Percentiles rank a stretch among this genome's conserved stretches.
phyloP scores from a whole-genome alignment of 2,329 filamentous ascomycete species.

The Ceratocystis ficicola region DNA sequence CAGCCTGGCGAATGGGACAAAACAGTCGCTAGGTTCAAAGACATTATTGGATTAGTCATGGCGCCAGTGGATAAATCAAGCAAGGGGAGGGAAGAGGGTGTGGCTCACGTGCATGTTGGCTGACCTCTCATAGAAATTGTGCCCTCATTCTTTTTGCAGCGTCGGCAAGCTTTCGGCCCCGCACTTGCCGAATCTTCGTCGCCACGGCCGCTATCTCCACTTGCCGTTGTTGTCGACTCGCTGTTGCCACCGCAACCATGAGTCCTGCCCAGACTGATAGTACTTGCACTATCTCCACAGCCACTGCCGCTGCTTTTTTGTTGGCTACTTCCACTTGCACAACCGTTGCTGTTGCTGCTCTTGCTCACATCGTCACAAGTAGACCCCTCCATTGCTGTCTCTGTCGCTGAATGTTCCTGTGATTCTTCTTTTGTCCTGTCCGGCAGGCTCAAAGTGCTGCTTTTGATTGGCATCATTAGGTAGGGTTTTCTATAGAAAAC shows the following conservation, averaged over 20 bases:
- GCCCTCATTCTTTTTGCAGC: slow-evolving; percentile 20
- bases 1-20: slow-evolving; percentile 59
- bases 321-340: neutral
- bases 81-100: neutral
- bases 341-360: neutral
- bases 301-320: neutral
- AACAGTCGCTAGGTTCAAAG: slow-evolving; percentile 45
- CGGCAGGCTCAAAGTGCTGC: neutral
- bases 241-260: slow-evolving; percentile 5
- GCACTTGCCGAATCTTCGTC: slow-evolving; percentile 1
- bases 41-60: neutral
- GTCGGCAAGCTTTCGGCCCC: slow-evolving; percentile 18
- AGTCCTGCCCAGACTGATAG: neutral
- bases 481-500: neutral
- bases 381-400: neutral
- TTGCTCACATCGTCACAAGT: neutral
- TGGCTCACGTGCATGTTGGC: slow-evolving; percentile 26
- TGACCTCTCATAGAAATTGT: slow-evolving; percentile 22
- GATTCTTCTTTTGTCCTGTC: slow-evolving; percentile 1
- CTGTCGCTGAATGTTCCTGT: neutral
- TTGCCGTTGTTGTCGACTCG: neutral
- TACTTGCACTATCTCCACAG: neutral
- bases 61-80: slow-evolving; percentile 19
- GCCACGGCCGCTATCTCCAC: neutral
- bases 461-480: slow-evolving; percentile 6